Percentiles rank a stretch among this genome's conserved stretches.
Evolutionary conservation across 1,284 basidiomycete genomes (phyloP).

Genomic region (Termitomyces sp.): DNA sequence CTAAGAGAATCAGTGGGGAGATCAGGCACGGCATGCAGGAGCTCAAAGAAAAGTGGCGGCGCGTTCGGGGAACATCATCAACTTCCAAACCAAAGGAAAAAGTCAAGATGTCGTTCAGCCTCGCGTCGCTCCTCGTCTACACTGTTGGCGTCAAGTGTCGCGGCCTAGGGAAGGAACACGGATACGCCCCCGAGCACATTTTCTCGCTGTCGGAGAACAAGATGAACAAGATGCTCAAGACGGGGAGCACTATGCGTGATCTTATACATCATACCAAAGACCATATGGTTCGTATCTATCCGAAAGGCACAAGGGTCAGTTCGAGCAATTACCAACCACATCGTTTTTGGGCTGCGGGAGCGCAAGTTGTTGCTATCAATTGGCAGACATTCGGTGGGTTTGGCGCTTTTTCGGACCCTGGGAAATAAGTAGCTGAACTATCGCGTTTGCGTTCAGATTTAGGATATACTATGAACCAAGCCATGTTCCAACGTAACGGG

Average conservation of each 20-base stretch:
- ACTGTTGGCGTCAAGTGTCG: conserved; percentile 94
- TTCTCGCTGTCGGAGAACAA: conserved; percentile 91
- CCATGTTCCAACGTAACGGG: conserved; percentile 90
- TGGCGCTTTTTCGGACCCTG: neutral
- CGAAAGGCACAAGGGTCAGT: conserved; percentile 76
- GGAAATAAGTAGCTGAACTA: neutral
- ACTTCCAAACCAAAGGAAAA: conserved; percentile 28
- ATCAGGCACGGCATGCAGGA: conserved; percentile 20
- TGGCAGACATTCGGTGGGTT: conserved; percentile 91
- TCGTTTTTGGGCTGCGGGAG: conserved; percentile 86
- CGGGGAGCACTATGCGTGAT: conserved; percentile 46
- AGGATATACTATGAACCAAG: conserved; percentile 87
- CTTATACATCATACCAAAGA: conserved; percentile 86
- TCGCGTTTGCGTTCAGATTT: conserved; percentile 46
- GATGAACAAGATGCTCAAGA: conserved; percentile 64
- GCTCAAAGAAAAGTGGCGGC: conserved; percentile 25
- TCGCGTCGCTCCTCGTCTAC: conserved; percentile 84
- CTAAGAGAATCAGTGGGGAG: conserved; percentile 10
- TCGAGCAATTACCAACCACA: conserved; percentile 91
- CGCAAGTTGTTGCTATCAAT: conserved; percentile 95
- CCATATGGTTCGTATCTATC: conserved; percentile 89
- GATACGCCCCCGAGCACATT: conserved; percentile 85
- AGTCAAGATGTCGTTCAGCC: conserved; percentile 66
- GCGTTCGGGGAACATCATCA: conserved; percentile 18
- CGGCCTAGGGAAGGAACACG: conserved; percentile 87